Conservation (phyloP, 441 rosid genomes). For the Brassica hybrid region DNA sequence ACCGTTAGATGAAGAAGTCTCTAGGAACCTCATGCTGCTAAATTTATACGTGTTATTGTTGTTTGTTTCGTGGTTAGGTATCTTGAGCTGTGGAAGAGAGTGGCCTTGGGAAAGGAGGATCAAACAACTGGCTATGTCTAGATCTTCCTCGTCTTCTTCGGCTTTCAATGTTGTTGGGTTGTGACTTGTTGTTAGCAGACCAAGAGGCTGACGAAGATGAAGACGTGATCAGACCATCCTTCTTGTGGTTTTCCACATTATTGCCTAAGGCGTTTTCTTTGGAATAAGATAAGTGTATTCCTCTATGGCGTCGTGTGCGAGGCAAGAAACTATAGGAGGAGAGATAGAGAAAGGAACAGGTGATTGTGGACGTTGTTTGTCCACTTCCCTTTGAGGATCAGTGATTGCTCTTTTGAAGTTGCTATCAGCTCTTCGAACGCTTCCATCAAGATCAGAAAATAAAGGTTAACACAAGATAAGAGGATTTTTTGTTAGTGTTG, state of each 20-base stretch:
- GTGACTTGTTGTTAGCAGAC: too few species aligned
- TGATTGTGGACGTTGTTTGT: conserved; percentile 60
- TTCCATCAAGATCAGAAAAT: conserved; percentile 45
- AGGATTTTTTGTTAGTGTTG: conserved; percentile 26
- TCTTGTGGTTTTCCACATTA: conserved; percentile 3
- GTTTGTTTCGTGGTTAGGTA: too few species aligned
- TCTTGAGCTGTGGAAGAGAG: too few species aligned
- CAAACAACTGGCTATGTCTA: too few species aligned
- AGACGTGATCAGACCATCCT: conserved; percentile 19
- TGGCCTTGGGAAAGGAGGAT: too few species aligned
- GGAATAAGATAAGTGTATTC: neutral
- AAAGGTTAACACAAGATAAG: conserved; percentile 13
- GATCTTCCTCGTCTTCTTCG: too few species aligned
- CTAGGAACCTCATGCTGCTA: too few species aligned
- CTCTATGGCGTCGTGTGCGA: conserved; percentile 5
- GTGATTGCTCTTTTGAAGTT: conserved; percentile 42
- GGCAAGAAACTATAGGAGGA: conserved; percentile 16
- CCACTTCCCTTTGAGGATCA: conserved; percentile 66
- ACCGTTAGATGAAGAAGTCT: too few species aligned
- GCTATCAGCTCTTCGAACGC: conserved; percentile 45
- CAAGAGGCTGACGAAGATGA: conserved; percentile 36
- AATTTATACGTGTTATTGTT: too few species aligned
- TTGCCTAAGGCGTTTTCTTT: neutral
- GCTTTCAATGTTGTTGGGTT: too few species aligned
- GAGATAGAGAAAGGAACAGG: conserved; percentile 35